Evolutionary conservation across 164 flowering plant genomes (phyloP).

Genomic region (Cinnamomum micranthum): DNA sequence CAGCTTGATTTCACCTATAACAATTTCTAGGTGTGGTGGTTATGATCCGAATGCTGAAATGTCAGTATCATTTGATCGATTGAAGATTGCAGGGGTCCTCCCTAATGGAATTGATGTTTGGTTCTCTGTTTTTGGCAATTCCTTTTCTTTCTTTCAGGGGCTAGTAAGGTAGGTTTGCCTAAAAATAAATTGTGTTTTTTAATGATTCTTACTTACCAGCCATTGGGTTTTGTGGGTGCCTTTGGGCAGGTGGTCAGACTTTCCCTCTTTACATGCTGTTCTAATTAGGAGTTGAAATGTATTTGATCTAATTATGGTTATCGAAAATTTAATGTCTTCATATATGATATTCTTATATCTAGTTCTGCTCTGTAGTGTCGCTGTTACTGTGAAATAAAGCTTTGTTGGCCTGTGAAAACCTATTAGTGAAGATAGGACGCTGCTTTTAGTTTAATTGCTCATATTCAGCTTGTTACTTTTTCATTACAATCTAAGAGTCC

Average conservation of each 20-base stretch:
- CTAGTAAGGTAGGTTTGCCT: background rate
- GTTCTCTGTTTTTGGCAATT: background rate
- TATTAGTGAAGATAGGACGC: background rate
- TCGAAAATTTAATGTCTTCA: no score
- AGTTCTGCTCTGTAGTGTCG: background rate
- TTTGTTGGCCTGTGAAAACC: background rate
- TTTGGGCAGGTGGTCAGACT: background rate
- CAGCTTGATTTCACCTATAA: background rate
- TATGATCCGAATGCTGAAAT: background rate
- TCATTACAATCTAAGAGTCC: no score
- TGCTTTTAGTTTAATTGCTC: background rate
- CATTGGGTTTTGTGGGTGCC: background rate
- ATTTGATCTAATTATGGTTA: background rate
- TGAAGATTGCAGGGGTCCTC: background rate
- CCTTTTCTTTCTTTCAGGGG: background rate
- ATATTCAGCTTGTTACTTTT: background rate
- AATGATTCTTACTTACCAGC: background rate
- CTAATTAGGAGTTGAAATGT: background rate
- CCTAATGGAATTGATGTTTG: background rate
- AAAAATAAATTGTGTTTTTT: no score
- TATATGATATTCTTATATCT: background rate
- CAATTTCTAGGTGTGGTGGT: background rate
- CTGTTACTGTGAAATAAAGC: background rate
- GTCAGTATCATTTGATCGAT: background rate
- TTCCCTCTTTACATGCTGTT: background rate